Percentiles rank a stretch among this genome's conserved stretches.
Conservation (phyloP, 2,329 filamentous ascomycete genomes). For the Fusarium foetens region DNA sequence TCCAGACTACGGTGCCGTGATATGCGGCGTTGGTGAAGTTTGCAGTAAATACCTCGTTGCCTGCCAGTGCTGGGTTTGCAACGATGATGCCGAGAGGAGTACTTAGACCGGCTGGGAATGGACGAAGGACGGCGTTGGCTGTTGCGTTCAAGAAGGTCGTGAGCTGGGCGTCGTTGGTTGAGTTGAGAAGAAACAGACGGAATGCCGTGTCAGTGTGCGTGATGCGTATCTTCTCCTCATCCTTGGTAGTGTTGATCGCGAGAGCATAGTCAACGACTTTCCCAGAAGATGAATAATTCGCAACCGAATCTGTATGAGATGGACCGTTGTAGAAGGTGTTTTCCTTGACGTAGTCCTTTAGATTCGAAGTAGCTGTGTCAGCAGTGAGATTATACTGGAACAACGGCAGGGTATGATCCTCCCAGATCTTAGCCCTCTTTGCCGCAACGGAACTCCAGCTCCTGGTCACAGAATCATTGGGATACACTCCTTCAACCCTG, state of each 20-base stretch:
- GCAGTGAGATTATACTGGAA: constrained; percentile 60
- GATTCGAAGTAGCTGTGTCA: constrained; percentile 56
- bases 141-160: constrained; percentile 66
- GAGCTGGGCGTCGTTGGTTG: constrained; percentile 66
- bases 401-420: constrained; percentile 67
- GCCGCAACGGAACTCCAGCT: constrained; percentile 59
- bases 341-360: constrained; percentile 58
- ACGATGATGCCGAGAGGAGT: constrained; percentile 67
- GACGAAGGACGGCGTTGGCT: constrained; percentile 64
- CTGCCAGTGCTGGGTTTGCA: constrained; percentile 69
- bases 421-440: constrained; percentile 68
- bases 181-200: constrained; percentile 70
- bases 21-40: constrained; percentile 67
- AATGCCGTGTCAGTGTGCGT: constrained; percentile 74
- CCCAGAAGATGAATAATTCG: constrained; percentile 47
- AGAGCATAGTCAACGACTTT: constrained; percentile 64
- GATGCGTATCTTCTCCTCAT: constrained; percentile 61
- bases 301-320: constrained; percentile 53
- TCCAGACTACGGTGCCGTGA: constrained; percentile 73
- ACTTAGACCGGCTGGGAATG: constrained; percentile 68
- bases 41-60: constrained; percentile 55
- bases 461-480: constrained; percentile 46
- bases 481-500: constrained; percentile 58
- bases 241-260: constrained; percentile 63
- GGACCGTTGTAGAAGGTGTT: constrained; percentile 57